These are phyloP conservation scores for Mycena olivaceomarginata DNA, from an alignment of 768 basidiomycete genomes.

Conservation along the genomic window DNA sequence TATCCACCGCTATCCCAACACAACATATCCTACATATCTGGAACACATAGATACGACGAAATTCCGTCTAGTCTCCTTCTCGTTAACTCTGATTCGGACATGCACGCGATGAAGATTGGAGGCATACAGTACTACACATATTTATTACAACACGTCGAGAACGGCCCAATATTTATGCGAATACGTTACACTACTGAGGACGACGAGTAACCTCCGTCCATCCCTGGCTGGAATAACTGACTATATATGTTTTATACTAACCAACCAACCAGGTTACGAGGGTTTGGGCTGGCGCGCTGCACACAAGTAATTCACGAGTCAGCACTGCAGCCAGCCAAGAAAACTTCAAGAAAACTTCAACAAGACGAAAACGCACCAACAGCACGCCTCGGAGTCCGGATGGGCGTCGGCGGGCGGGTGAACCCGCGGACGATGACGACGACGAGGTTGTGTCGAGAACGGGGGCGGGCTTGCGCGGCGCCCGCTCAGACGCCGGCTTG, in stretches of 20 bases:
- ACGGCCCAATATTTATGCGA: neutral
- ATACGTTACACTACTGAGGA: neutral
- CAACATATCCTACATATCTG: neutral
- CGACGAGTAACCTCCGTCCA: neutral
- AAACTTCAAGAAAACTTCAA: too few species aligned
- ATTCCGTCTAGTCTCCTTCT: too few species aligned
- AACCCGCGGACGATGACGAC: neutral
- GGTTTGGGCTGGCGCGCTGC: neutral
- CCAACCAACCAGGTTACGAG: neutral
- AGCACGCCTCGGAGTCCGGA: neutral
- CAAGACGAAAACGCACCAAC: too few species aligned
- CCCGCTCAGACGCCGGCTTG: too few species aligned
- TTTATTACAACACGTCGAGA: too few species aligned
- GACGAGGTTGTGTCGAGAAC: neutral
- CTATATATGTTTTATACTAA: neutral
- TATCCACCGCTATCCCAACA: neutral
- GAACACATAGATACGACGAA: neutral
- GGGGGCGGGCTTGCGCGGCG: neutral
- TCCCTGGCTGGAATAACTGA: neutral
- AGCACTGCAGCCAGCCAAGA: neutral
- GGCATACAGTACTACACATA: too few species aligned
- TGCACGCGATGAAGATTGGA: too few species aligned
- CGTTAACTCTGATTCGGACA: too few species aligned
- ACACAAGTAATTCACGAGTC: neutral
- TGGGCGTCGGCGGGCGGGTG: conserved; percentile 26